These are phyloP conservation scores for Echeveria elegans DNA, from an alignment of 164 flowering plant genomes.

Conservation along the genomic window DNA sequence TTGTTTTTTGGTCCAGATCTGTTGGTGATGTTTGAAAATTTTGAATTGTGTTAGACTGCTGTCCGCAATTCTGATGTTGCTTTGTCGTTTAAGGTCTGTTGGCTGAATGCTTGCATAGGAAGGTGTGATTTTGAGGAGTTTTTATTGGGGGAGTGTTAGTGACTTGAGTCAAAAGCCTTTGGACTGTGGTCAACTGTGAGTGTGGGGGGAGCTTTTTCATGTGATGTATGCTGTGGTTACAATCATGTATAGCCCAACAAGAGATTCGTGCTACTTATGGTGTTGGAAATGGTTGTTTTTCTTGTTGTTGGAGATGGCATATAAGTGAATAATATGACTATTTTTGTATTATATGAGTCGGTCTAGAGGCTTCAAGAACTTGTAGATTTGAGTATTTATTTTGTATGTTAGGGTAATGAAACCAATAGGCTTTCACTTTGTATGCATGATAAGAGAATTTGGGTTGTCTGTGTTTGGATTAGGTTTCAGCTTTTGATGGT, in stretches of 20 bases:
- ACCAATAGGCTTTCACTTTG: background rate
- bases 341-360: too few species aligned
- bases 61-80: too few species aligned
- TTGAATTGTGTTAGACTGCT: too few species aligned
- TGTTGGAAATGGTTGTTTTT: background rate
- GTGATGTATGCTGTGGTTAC: background rate
- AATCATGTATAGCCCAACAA: background rate
- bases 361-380: background rate
- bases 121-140: too few species aligned
- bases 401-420: background rate
- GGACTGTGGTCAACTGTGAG: background rate
- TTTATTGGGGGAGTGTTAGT: background rate
- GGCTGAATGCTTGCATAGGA: background rate
- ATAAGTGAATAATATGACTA: too few species aligned
- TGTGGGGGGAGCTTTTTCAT: background rate
- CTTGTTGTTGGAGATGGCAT: background rate
- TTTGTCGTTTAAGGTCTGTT: background rate
- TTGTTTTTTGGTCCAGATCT: background rate
- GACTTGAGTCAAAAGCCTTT: conserved; percentile 3
- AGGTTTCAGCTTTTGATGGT: background rate
- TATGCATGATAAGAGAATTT: background rate
- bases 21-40: background rate
- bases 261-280: background rate
- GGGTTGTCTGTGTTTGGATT: background rate
- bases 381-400: background rate